Evolutionary conservation across 176 grass and related monocot genomes (phyloP).

Genomic region (Luzula sylvatica): DNA sequence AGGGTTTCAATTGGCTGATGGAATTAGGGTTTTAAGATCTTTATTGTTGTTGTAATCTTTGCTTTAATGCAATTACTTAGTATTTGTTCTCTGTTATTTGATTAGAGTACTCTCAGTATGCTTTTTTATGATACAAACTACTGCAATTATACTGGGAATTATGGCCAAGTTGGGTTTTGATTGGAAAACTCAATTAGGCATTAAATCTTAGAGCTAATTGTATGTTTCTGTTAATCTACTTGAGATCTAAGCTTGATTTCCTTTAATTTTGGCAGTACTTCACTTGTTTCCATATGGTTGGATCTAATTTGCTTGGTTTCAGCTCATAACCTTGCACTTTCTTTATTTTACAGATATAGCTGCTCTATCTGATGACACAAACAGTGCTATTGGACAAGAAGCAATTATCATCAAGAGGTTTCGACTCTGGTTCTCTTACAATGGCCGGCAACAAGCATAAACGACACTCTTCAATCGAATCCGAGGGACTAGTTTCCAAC

Average conservation of each 20-base stretch:
- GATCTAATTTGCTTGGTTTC: too few species aligned
- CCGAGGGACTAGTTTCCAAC: conserved; percentile 38
- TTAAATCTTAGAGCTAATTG: too few species aligned
- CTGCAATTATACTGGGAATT: too few species aligned
- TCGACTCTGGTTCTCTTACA: neutral
- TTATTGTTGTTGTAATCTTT: neutral
- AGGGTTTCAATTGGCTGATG: neutral
- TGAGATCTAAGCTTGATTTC: too few species aligned
- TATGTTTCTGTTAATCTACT: too few species aligned
- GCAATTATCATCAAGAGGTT: conserved; percentile 9
- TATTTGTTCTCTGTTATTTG: too few species aligned
- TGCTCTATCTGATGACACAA: conserved; percentile 3
- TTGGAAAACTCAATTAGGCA: too few species aligned
- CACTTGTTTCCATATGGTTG: conserved; percentile 2
- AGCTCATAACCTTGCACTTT: neutral
- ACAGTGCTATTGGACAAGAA: conserved; percentile 9
- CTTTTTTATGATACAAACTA: too few species aligned
- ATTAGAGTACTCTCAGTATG: too few species aligned
- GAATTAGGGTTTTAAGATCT: neutral
- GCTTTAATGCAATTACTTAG: neutral
- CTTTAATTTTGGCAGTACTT: neutral
- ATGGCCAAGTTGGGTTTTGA: too few species aligned
- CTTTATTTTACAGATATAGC: conserved; percentile 9
- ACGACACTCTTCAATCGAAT: conserved; percentile 30
- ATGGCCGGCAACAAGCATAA: conserved; percentile 20